Percentiles rank a stretch among this genome's conserved stretches.
Evolutionary conservation across 164 flowering plant genomes (phyloP).

Genomic region (Vitis cinerea): DNA sequence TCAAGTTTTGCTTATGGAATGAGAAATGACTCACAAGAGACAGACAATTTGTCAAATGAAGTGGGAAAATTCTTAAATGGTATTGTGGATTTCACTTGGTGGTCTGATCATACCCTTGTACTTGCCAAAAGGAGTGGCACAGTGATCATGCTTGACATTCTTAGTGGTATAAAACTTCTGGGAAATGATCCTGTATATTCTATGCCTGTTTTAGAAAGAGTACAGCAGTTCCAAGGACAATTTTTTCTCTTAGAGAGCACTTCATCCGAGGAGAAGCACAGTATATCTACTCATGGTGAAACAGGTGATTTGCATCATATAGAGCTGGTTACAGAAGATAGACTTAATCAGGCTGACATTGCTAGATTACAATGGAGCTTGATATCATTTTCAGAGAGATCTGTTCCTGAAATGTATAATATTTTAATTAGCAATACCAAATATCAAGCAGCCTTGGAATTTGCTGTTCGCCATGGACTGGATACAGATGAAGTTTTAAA

Average conservation of each 20-base stretch:
- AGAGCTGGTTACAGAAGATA: constrained; percentile 27
- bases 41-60: constrained; percentile 14
- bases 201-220: constrained; percentile 68
- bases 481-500: constrained; percentile 79
- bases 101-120: constrained; percentile 70
- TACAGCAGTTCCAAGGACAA: constrained; percentile 41
- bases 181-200: constrained; percentile 45
- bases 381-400: constrained; percentile 66
- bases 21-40: constrained; percentile 17
- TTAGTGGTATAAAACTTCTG: constrained; percentile 32
- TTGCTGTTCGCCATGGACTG: constrained; percentile 70
- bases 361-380: constrained; percentile 58
- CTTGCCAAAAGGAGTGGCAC: constrained; percentile 60
- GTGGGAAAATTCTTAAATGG: constrained; percentile 27
- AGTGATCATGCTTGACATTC: constrained; percentile 61
- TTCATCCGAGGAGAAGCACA: constrained; percentile 21
- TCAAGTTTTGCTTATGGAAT: constrained; percentile 26
- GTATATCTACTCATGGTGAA: constrained; percentile 25
- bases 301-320: constrained; percentile 13
- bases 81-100: constrained; percentile 85
- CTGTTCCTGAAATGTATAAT: constrained; percentile 70
- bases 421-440: constrained; percentile 50
- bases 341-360: constrained; percentile 26
- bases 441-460: constrained; percentile 69
- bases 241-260: constrained; percentile 65